Base-by-base conservation (phyloP, 1,139 yeast species). In the Yamadazyma spencermartinsiae region DNA sequence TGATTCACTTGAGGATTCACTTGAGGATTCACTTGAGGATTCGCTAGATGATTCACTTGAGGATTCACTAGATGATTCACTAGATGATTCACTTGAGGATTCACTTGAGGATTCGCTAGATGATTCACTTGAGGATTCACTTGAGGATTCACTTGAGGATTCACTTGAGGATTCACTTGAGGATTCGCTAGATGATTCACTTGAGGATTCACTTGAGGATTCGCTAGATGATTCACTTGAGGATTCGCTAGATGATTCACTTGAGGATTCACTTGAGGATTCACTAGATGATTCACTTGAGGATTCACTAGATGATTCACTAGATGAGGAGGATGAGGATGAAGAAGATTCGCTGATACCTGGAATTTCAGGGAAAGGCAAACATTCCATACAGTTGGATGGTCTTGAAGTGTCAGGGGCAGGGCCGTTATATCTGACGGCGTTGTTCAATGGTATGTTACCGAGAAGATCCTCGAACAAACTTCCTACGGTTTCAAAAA, bases 371-470 rank as follows among this genome's bases (percentile, higher is more conserved):
- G 50, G 51, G 41, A 47, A 42, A 3, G 34, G 23, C 17, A 8
- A 12, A 39, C 51, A 47, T 20, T 33, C 33, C 38, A 32, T 28
- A 44, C 51, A 47, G 14, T 20, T 27, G 3, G 48, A 30, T n/a
- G 45, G 36, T 35, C 50, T 45, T 4, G 48, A 31, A 20, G 41
- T 17, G 2, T 38, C 37, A 12, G 50, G 41, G n/a, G 41, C 42
- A 24, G 54, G 47, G 9, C 51, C 58, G 31, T 20, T 42, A 37
- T 58, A 59, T 5, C 15, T 31, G 12, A 58, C 39, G 33, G 50
- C 49, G 33, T 47, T 42, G 4, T 2, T 6, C 21, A 35, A 7
- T 11, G 51, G 46, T 6, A 46, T 14, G 12, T 41, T 44, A 15
- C 45, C 31, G n/a, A 16, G 16, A 10, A 28, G 19, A 16, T 28